Conservation (phyloP, 768 basidiomycete genomes). For the Peribolospora kevripleyi region DNA sequence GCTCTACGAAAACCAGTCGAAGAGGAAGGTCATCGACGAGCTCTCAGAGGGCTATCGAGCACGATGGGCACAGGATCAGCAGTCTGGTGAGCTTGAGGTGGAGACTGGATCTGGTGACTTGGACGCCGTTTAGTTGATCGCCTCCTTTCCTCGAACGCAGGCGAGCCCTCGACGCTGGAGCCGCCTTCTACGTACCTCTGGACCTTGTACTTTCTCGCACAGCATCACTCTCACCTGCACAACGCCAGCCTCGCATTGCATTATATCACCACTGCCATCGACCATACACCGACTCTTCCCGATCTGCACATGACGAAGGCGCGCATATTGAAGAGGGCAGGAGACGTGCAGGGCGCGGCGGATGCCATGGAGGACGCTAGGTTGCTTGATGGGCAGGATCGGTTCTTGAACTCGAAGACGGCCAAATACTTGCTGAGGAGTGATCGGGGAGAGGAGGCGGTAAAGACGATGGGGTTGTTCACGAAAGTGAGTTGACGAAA, state of each 20-base stretch:
- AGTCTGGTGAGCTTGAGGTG: constrained; percentile 8
- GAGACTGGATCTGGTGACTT: constrained; percentile 12
- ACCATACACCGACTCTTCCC: constrained; percentile 79
- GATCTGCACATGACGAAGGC: constrained; percentile 65
- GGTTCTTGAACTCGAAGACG: constrained; percentile 79
- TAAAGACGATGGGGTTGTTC: constrained; percentile 51
- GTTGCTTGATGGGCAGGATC: constrained; percentile 69
- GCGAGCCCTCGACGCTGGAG: constrained; percentile 20
- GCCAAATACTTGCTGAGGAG: constrained; percentile 75
- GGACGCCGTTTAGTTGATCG: constrained; percentile 2
- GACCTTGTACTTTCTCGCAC: constrained; percentile 84
- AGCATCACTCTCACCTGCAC: constrained; percentile 51
- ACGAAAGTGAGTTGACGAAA: constrained; percentile 41
- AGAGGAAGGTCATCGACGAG: constrained; percentile 44
- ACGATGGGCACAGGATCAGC: constrained; percentile 11
- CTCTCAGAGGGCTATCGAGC: constrained; percentile 33
- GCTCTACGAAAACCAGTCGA: constrained; percentile 43
- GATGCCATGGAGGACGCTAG: constrained; percentile 54
- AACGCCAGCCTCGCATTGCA: constrained; percentile 28
- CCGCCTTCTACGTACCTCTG: constrained; percentile 69
- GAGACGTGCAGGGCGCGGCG: constrained; percentile 54
- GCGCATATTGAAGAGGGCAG: constrained; percentile 60
- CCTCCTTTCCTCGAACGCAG: neutral
- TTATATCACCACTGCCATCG: constrained; percentile 38
- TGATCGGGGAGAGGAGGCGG: constrained; percentile 53